Conservation (phyloP, 2,329 filamentous ascomycete genomes). For the Harringtonia aguacate region DNA sequence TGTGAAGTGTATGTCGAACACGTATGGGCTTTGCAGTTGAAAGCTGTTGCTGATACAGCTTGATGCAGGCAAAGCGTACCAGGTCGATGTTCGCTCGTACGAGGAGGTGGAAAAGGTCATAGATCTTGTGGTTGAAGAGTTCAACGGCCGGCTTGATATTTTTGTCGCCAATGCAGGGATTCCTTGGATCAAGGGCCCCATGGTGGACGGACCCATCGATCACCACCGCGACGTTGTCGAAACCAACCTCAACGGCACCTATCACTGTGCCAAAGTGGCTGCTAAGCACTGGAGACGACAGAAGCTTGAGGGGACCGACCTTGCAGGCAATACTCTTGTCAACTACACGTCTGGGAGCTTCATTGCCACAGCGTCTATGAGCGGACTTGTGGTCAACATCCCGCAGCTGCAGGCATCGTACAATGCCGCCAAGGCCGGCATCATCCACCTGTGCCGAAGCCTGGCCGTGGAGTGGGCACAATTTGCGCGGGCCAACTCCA, state of each 20-base stretch:
- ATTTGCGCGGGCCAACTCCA: conserved; percentile 59
- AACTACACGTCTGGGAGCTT: conserved; percentile 56
- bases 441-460: conserved; percentile 49
- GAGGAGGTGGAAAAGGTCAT: conserved; percentile 40
- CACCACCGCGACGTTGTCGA: conserved; percentile 57
- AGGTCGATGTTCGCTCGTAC: conserved; percentile 46
- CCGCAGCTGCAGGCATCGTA: conserved; percentile 65
- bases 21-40: neutral
- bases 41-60: neutral
- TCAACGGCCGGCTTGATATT: conserved; percentile 63
- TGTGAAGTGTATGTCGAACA: conserved; percentile 47
- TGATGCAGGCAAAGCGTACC: conserved; percentile 43
- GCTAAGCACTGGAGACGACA: conserved; percentile 61
- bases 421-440: conserved; percentile 60
- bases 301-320: conserved; percentile 53
- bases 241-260: conserved; percentile 65
- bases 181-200: conserved; percentile 58
- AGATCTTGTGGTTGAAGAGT: conserved; percentile 45
- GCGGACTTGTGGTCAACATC: conserved; percentile 65
- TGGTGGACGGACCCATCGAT: conserved; percentile 55
- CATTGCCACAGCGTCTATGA: conserved; percentile 68
- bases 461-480: conserved; percentile 71
- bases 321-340: conserved; percentile 49
- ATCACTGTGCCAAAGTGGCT: conserved; percentile 63
- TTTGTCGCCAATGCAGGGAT: conserved; percentile 73